phyloP scores from a whole-genome alignment of 78 protist species.

The Diacronema lutheri region DNA sequence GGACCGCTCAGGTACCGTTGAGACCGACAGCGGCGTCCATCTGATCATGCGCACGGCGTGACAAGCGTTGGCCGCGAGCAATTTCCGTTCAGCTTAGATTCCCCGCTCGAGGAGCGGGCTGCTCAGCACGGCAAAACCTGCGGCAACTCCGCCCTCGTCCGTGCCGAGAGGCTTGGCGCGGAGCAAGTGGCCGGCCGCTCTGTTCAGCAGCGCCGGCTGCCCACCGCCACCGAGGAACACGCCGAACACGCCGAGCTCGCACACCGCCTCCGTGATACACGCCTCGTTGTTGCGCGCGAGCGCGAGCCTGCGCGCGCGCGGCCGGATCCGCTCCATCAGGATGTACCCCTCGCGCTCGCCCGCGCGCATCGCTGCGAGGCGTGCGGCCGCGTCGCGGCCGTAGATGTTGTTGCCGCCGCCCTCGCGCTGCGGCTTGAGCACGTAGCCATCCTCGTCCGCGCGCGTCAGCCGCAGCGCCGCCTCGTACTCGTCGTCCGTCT shows the following conservation, averaged over 20 bases:
- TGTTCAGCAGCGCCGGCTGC: constrained; percentile 22
- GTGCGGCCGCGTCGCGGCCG: not conserved
- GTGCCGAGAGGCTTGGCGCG: constrained; percentile 60
- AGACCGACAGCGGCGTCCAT: too few relatives aligned
- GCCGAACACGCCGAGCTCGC: constrained; percentile 49
- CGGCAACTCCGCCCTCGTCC: constrained; percentile 19
- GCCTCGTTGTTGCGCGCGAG: not conserved
- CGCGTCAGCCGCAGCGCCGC: constrained; percentile 37
- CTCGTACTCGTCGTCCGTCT: not conserved
- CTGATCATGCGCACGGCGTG: too few relatives aligned
- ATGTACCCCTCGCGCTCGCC: constrained; percentile 54
- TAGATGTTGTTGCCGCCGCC: constrained; percentile 90
- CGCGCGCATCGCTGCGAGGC: not conserved
- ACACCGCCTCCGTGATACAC: not conserved
- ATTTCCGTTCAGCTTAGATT: too few relatives aligned
- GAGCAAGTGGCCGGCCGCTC: constrained; percentile 68
- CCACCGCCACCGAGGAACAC: constrained; percentile 6
- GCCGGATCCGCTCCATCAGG: constrained; percentile 80
- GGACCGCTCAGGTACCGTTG: too few relatives aligned
- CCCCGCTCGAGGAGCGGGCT: not conserved
- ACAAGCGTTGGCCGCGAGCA: too few relatives aligned
- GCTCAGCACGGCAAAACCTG: constrained; percentile 8
- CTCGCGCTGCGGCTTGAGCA: constrained; percentile 93
- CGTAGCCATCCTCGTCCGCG: constrained; percentile 56
- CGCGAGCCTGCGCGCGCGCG: not conserved